phyloP scores from a whole-genome alignment of 192 early-diverging fungal genomes.

The Backusella luteola region DNA sequence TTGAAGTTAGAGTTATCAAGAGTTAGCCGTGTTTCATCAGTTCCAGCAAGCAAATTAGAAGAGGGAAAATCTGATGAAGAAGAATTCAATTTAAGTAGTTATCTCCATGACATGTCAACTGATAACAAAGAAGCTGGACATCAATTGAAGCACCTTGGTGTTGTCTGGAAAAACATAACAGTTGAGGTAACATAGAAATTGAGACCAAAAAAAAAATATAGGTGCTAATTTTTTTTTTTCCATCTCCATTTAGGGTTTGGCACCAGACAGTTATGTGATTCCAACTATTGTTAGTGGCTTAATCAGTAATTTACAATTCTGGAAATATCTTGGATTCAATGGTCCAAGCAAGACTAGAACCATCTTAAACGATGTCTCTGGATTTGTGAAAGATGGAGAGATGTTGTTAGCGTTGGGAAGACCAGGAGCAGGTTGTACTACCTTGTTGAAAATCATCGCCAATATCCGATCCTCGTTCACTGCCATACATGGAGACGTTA shows the following conservation, averaged over 20 bases:
- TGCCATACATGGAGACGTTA: slow-evolving; percentile 51
- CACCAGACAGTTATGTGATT: slow-evolving; percentile 29
- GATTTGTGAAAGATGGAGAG: slow-evolving; percentile 73
- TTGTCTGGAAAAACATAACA: slow-evolving; percentile 34
- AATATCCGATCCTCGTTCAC: slow-evolving; percentile 53
- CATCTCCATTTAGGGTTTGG: slow-evolving; percentile 20
- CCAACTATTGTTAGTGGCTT: slow-evolving; percentile 18
- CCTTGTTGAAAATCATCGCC: slow-evolving; percentile 58
- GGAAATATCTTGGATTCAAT: neutral
- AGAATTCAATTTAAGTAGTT: slow-evolving; percentile 29
- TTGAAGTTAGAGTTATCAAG: slow-evolving; percentile 25
- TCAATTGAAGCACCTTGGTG: slow-evolving; percentile 21
- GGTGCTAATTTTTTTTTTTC: neutral
- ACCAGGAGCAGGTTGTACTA: slow-evolving; percentile 68
- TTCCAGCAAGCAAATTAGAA: slow-evolving; percentile 19
- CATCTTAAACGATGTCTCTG: slow-evolving; percentile 60
- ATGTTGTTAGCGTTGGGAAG: slow-evolving; percentile 69
- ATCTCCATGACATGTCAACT: slow-evolving; percentile 18
- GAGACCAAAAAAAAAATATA: neutral
- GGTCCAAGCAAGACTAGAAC: slow-evolving; percentile 2
- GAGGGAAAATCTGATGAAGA: slow-evolving; percentile 20
- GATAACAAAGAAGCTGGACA: slow-evolving; percentile 11
- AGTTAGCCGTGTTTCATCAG: slow-evolving; percentile 27
- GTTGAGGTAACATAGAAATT: slow-evolving; percentile 16
- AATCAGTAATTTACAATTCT: neutral